Evolutionary conservation across 768 basidiomycete genomes (phyloP), one percentile per base, ranked within the genome.

Genomic region (Hirschioporus abietinus): DNA sequence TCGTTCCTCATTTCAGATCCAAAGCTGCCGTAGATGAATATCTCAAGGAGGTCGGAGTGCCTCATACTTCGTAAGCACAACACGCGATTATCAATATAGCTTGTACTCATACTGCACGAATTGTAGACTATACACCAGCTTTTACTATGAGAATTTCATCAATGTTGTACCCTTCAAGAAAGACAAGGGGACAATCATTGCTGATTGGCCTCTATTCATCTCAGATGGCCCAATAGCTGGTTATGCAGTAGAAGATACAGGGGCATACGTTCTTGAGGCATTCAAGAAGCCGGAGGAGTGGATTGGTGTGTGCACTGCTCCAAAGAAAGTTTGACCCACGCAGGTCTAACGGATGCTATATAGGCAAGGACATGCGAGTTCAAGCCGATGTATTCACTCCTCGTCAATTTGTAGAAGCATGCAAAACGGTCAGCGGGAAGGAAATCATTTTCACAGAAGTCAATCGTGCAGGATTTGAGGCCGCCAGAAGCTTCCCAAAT

Each of bases 11-110:
- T 27, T 74, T 69, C 70, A 73, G 67, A 10, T 73, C 73, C 15
- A 74, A 74, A 65, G 72, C 71, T 15, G 58, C 52, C 7, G 72
- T 75, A 60, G 69, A 76, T 60, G 73, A 75, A 52, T 69, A 64
- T n/a, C 62, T 74, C 26, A 70, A 71, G 59, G 69, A 57, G 57
- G 68, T 70, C 1, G 71, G 73, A 1, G 69, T 76, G 52, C 72
- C 74, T 8, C 69, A 67, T 35, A 74, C 74, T 66, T 74, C 59
- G 59, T 36, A 36, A 36, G 35, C 15, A 36, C 7, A 7, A 15
- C 35, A 7, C 15, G 15, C 35, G 7, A 36, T 36, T 7, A 36
- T 36, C 15, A 36, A 36, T 7, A 36, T 36, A 7, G 35, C 7
- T 36, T 15, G 7, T 15, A 36, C 15, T 7, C 15, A 36, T 15